Evolutionary conservation across 257 asterid genomes (phyloP).

Genomic region (Agastache rugosa): DNA sequence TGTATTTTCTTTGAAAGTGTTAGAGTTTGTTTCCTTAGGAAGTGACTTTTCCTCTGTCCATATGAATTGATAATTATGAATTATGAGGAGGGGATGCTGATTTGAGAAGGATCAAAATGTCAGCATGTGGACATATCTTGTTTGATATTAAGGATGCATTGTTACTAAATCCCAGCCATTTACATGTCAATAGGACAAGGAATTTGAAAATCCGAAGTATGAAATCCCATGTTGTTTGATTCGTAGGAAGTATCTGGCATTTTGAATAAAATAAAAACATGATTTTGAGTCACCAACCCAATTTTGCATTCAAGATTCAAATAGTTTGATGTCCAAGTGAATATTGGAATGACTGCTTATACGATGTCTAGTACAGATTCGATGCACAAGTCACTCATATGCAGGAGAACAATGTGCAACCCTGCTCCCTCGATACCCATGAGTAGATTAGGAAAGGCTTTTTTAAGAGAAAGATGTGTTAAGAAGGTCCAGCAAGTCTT

Average conservation of each 20-base stretch:
- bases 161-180: not conserved
- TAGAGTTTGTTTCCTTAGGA: not conserved
- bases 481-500: constrained; percentile 61
- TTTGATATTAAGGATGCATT: not conserved
- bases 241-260: constrained; percentile 19
- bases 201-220: not conserved
- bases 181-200: not conserved
- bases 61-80: not conserved
- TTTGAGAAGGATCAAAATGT: not conserved
- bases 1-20: not conserved
- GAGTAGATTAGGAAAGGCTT: constrained; percentile 74
- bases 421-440: constrained; percentile 49
- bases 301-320: constrained; percentile 9
- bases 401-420: constrained; percentile 46
- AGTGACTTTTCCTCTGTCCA: not conserved
- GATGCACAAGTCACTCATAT: constrained; percentile 43
- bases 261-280: not conserved
- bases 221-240: not conserved
- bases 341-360: constrained; percentile 30
- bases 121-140: not conserved
- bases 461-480: constrained; percentile 75
- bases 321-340: not conserved
- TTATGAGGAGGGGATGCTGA: constrained; percentile 17
- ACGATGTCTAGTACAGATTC: constrained; percentile 49
- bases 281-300: constrained; percentile 8